Evolutionary conservation across 2,329 filamentous ascomycete genomes (phyloP), one percentile per base, ranked within the genome.

Genomic region (Aspergillus ustus): DNA sequence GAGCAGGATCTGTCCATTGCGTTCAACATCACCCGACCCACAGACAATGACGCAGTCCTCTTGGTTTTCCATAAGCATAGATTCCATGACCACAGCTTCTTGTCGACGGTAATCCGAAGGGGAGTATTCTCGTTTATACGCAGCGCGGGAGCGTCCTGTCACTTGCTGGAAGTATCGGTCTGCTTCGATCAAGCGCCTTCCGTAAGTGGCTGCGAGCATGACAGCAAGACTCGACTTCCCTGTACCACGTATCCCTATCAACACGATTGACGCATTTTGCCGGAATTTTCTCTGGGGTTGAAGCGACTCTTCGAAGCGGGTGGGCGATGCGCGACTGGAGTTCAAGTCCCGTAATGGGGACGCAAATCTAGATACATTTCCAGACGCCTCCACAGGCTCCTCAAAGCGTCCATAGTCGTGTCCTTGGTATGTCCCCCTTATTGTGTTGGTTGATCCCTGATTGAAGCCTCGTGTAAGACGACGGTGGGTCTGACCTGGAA

Each of bases 201-300:
- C 85, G 73, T 91, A 87, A 52, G 89, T 89, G 7, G 88, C 87
- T 0, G 90, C 90, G 6, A 90, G 88, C 64, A 93, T 91, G 52
- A 93, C 85, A 15, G 88, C 91, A 11, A 93, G 79, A 1, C 89
- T 92, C 1, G 89, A 90, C 74, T 93, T 93, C 17, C 91, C 91
- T 5, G 89, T 87, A 11, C 90, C 91, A 15, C 89, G 86, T 59
- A 92, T 87, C 2, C 91, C 91, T 22, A 91, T 84, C 19, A 93
- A 81, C 7, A 93, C 84, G 59, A 93, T 87, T 1, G 91, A 92
- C 2, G 89, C 87, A 79, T 90, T 84, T 9, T 82, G 74, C 8
- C 81, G 77, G 69, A 90, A 91, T 19, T 62, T 69, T 37, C 74
- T 70, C 20, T 66, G 66, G 3, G 60, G 76, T 46, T 73, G 51